Conservation (phyloP, 2,329 filamentous ascomycete species). For the Alternaria infectoria region DNA sequence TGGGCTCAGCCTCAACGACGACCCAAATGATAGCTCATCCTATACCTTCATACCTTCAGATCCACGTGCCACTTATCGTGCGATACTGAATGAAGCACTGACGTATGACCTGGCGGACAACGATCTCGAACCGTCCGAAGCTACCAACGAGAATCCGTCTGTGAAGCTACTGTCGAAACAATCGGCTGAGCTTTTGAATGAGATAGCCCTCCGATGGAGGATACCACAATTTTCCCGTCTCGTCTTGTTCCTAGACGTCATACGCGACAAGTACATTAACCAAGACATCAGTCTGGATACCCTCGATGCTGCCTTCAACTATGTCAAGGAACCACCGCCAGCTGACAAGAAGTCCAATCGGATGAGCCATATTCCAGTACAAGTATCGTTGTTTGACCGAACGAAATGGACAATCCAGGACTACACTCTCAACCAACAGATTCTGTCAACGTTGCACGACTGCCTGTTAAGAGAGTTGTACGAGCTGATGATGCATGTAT, state of each 20-base stretch:
- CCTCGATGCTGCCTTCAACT: constrained; percentile 81
- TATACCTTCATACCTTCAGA: constrained; percentile 93
- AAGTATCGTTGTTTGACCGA: constrained; percentile 53
- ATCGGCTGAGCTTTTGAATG: constrained; percentile 81
- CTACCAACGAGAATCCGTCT: constrained; percentile 55
- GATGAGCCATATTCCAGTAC: constrained; percentile 55
- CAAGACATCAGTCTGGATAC: constrained; percentile 82
- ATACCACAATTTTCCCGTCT: constrained; percentile 82
- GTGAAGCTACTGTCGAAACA: constrained; percentile 71
- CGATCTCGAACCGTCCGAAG: constrained; percentile 57
- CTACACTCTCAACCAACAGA: constrained; percentile 70
- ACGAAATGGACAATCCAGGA: constrained; percentile 59
- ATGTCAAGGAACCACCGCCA: constrained; percentile 73
- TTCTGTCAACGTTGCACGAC: constrained; percentile 78
- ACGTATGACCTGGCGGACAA: constrained; percentile 64
- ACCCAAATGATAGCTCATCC: constrained; percentile 63
- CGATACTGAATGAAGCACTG: constrained; percentile 79
- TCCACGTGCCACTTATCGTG: constrained; percentile 80
- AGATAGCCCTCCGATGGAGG: constrained; percentile 87
- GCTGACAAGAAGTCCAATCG: constrained; percentile 66
- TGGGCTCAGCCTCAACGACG: constrained; percentile 66
- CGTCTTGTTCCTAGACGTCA: constrained; percentile 82
- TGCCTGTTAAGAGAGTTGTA: constrained; percentile 85
- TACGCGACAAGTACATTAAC: constrained; percentile 83
- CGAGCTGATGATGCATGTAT: constrained; percentile 84